Conservation (phyloP, 768 basidiomycete species). For the Coprinopsis strossmayeri region DNA sequence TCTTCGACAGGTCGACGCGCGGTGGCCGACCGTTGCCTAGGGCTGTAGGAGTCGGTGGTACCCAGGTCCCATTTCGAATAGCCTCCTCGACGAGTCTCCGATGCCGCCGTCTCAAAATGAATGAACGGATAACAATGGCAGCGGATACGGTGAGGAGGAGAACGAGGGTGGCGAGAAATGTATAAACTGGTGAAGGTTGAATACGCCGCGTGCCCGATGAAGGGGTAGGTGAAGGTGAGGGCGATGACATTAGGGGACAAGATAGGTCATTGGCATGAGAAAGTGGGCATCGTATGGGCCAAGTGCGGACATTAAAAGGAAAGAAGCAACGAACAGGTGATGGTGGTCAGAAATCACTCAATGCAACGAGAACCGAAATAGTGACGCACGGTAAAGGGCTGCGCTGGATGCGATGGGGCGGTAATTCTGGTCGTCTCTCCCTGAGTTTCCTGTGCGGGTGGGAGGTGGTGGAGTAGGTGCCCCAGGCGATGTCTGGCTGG, state of each 20-base stretch:
- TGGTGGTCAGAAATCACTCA: no score
- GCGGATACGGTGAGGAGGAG: slow-evolving; percentile 62
- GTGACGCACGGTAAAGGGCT: slow-evolving; percentile 3
- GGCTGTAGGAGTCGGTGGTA: slow-evolving; percentile 29
- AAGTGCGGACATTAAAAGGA: slow-evolving; percentile 9
- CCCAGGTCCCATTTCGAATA: slow-evolving; percentile 58
- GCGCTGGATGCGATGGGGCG: background rate
- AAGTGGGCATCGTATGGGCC: slow-evolving; percentile 15
- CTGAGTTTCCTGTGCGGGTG: background rate
- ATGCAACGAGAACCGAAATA: background rate
- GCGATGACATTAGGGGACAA: slow-evolving; percentile 11
- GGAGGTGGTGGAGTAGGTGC: no score
- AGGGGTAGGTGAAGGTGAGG: slow-evolving; percentile 10
- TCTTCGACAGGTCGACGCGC: slow-evolving; percentile 35
- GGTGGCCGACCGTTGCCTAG: slow-evolving; percentile 14
- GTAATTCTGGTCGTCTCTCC: background rate
- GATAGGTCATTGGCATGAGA: slow-evolving; percentile 11
- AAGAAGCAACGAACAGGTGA: slow-evolving; percentile 11
- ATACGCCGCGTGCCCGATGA: slow-evolving; percentile 2
- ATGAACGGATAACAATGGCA: slow-evolving; percentile 59
- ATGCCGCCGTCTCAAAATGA: slow-evolving; percentile 57
- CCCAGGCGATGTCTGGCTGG: no score
- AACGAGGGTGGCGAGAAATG: slow-evolving; percentile 58
- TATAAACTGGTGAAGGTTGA: slow-evolving; percentile 28
- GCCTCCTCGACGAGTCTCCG: slow-evolving; percentile 55